Evolutionary conservation across 495 filamentous ascomycete genomes (phyloP).

Genomic region (Delitschia confertaspora): DNA sequence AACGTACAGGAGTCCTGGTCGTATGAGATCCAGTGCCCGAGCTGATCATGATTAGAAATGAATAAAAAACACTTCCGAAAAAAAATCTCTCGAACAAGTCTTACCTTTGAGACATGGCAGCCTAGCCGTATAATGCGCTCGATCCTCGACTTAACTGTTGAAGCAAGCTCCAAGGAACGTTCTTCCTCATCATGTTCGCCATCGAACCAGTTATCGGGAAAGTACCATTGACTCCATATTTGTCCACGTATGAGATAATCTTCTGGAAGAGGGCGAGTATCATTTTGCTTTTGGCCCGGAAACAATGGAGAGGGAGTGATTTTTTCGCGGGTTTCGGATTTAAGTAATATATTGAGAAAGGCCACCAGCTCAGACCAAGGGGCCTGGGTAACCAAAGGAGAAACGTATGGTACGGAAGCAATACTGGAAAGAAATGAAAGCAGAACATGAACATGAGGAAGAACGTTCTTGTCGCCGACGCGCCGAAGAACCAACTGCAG

Average conservation of each 20-base stretch:
- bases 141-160: conserved; percentile 54
- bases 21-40: conserved; percentile 21
- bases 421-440: conserved; percentile 59
- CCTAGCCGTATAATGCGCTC: conserved; percentile 66
- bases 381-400: conserved; percentile 43
- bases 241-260: conserved; percentile 76
- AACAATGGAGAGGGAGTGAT: conserved; percentile 25
- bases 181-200: conserved; percentile 68
- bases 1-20: conserved; percentile 16
- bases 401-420: conserved; percentile 39
- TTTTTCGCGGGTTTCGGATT: conserved; percentile 35
- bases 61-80: conserved; percentile 12
- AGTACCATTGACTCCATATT: conserved; percentile 60
- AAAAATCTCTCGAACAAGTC: not conserved
- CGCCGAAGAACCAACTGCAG: conserved; percentile 50
- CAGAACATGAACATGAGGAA: conserved; percentile 59
- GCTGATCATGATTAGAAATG: too few species aligned
- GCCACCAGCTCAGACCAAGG: conserved; percentile 58
- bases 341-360: conserved; percentile 57
- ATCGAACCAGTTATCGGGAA: conserved; percentile 60
- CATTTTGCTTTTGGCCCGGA: conserved; percentile 8
- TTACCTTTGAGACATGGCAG: conserved; percentile 22
- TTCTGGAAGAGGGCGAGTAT: conserved; percentile 57
- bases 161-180: conserved; percentile 58
- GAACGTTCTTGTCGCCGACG: conserved; percentile 51